These are phyloP conservation scores for Piper betle DNA, from an alignment of 164 flowering plant species.

Conservation along the genomic window DNA sequence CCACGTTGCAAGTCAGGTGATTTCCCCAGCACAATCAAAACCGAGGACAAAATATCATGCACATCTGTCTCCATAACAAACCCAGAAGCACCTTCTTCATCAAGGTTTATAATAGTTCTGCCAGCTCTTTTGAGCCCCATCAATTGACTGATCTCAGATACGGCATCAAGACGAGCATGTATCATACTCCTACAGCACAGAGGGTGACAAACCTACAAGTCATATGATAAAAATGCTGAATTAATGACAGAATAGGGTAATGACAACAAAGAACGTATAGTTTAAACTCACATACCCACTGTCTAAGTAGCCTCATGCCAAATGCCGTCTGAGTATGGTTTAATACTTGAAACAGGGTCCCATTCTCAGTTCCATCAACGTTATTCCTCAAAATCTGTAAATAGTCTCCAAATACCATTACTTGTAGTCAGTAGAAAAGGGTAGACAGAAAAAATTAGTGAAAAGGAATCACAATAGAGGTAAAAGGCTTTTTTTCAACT, in stretches of 20 bases:
- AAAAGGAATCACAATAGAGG: background rate
- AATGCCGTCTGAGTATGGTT: slow-evolving; percentile 64
- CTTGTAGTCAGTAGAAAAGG: background rate
- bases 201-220: slow-evolving; percentile 78
- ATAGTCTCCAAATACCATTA: background rate
- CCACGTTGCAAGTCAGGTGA: slow-evolving; percentile 88
- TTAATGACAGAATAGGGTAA: background rate
- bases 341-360: slow-evolving; percentile 67
- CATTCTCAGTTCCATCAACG: slow-evolving; percentile 65
- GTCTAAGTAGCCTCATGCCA: slow-evolving; percentile 89
- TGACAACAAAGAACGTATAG: background rate
- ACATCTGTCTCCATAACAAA: slow-evolving; percentile 20
- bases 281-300: slow-evolving; percentile 45
- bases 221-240: slow-evolving; percentile 1
- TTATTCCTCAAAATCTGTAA: slow-evolving; percentile 60
- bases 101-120: slow-evolving; percentile 11
- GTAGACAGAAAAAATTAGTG: background rate
- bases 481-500: background rate
- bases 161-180: slow-evolving; percentile 84
- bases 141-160: slow-evolving; percentile 74
- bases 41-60: slow-evolving; percentile 43
- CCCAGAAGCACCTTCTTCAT: slow-evolving; percentile 20
- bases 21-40: slow-evolving; percentile 51
- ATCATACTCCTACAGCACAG: slow-evolving; percentile 73
- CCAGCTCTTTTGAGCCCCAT: slow-evolving; percentile 35